Base-by-base conservation (phyloP, 2,329 filamentous ascomycete species). In the Drechslerella coelobrocha region DNA sequence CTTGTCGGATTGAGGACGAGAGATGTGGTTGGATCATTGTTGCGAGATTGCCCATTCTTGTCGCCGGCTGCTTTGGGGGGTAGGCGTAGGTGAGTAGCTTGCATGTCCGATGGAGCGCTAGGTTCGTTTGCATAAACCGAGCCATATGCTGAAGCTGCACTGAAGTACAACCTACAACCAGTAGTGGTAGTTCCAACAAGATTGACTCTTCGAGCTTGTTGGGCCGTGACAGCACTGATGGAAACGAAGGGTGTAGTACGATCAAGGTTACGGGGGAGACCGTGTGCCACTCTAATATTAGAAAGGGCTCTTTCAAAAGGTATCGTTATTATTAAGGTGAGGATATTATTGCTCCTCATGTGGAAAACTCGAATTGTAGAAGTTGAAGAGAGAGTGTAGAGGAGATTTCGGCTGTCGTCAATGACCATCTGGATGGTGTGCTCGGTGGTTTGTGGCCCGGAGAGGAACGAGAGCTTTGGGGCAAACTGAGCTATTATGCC, bases 51-150 rank as follows among this genome's bases (percentile, higher is more conserved):
- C 72, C 71, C 74, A 51, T 62, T 77, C 48, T 66, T 74, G 68
- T 53, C 72, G 73, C 74, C 79, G 72, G 74, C 79, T 66, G 79
- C 81, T 39, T 81, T 79, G 0, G 94, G 94, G 0, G 95, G 94
- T 68, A 96, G 96, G 77, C 94, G 95, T 79, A 99, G 91, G 77
- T 96, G 94, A 75, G 95, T 89, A n/a, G 97, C 87, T 79, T 97
- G 92, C 91, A 99, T 97, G 79, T 91, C 97, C 75, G 90, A 92
- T 0, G 94, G 92, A 0, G 90, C 87, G 5, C 73, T 61, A 0
- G 48, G 59, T 53, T 62, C 65, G 21, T 39, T 51, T 17, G 56
- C 62, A 17, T 73, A 74, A 12, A 65, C 60, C 14, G 75, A 74
- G 12, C 71, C 73, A 57, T 75, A 76, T 41, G 75, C 75, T 2